These are phyloP conservation scores for Syncephalastrum contaminatum DNA, from an alignment of 371 early-diverging fungal genomes.

Conservation along the genomic window DNA sequence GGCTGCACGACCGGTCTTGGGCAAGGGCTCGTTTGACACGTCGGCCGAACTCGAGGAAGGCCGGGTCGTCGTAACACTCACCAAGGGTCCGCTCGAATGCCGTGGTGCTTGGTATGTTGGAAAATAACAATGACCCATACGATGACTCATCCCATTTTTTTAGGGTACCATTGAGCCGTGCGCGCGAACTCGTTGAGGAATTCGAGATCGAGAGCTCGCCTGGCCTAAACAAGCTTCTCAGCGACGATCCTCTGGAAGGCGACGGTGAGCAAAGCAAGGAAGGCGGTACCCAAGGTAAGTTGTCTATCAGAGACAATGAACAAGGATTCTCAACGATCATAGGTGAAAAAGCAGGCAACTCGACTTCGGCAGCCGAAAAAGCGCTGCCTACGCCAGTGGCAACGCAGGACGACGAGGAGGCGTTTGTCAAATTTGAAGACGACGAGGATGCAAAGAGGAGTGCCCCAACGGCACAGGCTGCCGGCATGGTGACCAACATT, in stretches of 20 bases:
- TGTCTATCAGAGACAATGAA: no score
- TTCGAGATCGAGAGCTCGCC: slow-evolving; percentile 47
- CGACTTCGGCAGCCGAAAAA: neutral
- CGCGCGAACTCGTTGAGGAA: slow-evolving; percentile 51
- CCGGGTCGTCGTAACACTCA: slow-evolving; percentile 22
- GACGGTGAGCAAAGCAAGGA: slow-evolving; percentile 3
- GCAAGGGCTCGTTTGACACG: slow-evolving; percentile 48
- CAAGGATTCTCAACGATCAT: no score
- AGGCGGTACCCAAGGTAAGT: neutral
- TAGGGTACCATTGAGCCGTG: slow-evolving; percentile 51
- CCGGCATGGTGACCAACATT: slow-evolving; percentile 2
- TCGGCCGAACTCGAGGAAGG: slow-evolving; percentile 22
- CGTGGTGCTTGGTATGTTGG: slow-evolving; percentile 51
- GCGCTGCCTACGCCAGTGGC: slow-evolving; percentile 2
- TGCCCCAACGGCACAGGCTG: neutral
- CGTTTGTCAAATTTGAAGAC: slow-evolving; percentile 51
- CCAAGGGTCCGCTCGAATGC: slow-evolving; percentile 41
- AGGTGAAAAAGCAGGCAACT: neutral
- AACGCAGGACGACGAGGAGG: slow-evolving; percentile 26
- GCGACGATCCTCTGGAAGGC: slow-evolving; percentile 36
- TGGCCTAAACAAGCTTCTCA: slow-evolving; percentile 44
- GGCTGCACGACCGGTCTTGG: slow-evolving; percentile 50
- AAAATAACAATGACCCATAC: neutral
- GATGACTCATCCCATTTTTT: slow-evolving; percentile 1
- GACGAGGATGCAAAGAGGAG: slow-evolving; percentile 30